A percentile compares a stretch with the other conserved stretches of the same genome.
phyloP scores from a whole-genome alignment of 2,329 filamentous ascomycete genomes.

The Penicillium freii region DNA sequence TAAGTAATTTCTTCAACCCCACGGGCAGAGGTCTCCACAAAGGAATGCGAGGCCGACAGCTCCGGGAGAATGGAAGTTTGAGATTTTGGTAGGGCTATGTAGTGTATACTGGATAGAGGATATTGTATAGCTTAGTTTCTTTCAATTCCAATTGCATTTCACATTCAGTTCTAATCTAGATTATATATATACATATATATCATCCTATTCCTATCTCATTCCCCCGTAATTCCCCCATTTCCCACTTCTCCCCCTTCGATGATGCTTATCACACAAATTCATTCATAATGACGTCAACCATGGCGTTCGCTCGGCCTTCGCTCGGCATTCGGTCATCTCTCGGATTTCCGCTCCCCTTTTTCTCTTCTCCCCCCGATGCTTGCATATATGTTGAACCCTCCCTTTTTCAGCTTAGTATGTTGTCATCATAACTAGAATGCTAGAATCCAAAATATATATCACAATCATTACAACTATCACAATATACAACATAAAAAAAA shows the following conservation, averaged over 20 bases:
- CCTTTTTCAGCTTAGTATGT: neutral
- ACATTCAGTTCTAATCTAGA: neutral
- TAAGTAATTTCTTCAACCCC: constrained; percentile 18
- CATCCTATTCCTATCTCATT: neutral
- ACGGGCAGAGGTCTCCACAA: constrained; percentile 12
- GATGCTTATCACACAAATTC: neutral
- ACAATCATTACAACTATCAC: neutral
- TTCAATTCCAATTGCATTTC: neutral
- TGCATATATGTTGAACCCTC: neutral
- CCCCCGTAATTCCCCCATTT: neutral
- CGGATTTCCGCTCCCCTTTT: neutral
- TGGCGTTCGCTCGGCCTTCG: fast-evolving
- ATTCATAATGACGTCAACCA: neutral
- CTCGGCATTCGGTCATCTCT: neutral
- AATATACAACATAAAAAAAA: neutral
- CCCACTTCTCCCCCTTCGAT: neutral
- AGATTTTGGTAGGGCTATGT: neutral
- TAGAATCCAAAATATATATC: neutral
- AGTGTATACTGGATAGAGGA: neutral
- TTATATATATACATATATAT: neutral
- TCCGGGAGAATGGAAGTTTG: constrained; percentile 7
- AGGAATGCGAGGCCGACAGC: constrained; percentile 5
- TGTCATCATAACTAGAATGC: neutral
- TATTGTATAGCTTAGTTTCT: neutral
- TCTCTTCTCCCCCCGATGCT: too few relatives aligned